A percentile compares a stretch with the other conserved stretches of the same genome.
Conservation (phyloP, 1,284 basidiomycete species). For the Ganoderma sinense region DNA sequence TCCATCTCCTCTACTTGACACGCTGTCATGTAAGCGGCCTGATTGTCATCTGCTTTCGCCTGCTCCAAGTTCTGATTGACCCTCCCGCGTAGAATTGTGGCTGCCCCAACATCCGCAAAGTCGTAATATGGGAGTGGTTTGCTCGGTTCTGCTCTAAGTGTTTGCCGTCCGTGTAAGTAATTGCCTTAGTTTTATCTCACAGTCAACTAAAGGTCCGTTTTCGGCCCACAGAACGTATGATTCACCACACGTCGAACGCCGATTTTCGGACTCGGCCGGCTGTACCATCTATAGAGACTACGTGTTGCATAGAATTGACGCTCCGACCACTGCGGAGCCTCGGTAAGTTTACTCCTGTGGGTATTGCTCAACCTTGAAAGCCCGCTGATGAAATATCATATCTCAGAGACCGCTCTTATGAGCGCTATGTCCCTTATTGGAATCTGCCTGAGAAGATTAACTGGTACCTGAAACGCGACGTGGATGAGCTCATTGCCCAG, state of each 20-base stretch:
- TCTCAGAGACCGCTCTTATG: not conserved
- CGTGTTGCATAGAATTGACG: not conserved
- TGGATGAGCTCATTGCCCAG: not conserved
- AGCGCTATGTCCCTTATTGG: too few relatives aligned
- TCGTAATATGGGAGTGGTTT: not conserved
- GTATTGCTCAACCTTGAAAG: not conserved
- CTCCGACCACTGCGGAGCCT: not conserved
- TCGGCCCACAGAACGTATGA: not conserved
- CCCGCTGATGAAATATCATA: too few relatives aligned
- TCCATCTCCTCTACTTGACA: slow-evolving; percentile 11
- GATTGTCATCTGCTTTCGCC: not conserved
- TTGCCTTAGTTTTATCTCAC: too few relatives aligned
- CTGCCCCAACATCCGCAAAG: not conserved
- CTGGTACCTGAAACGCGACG: slow-evolving; percentile 2
- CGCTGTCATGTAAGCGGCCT: slow-evolving; percentile 12
- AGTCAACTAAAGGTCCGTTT: too few relatives aligned
- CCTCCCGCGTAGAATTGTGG: slow-evolving; percentile 1
- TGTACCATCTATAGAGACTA: not conserved
- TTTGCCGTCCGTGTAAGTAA: not conserved
- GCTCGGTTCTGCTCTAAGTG: not conserved
- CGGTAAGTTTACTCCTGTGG: not conserved
- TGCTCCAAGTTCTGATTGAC: too few relatives aligned
- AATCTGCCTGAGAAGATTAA: too few relatives aligned
- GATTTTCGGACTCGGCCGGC: not conserved
- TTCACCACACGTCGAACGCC: not conserved